Conservation (phyloP, 2,329 filamentous ascomycete genomes). For the Orbilia brochopaga region DNA sequence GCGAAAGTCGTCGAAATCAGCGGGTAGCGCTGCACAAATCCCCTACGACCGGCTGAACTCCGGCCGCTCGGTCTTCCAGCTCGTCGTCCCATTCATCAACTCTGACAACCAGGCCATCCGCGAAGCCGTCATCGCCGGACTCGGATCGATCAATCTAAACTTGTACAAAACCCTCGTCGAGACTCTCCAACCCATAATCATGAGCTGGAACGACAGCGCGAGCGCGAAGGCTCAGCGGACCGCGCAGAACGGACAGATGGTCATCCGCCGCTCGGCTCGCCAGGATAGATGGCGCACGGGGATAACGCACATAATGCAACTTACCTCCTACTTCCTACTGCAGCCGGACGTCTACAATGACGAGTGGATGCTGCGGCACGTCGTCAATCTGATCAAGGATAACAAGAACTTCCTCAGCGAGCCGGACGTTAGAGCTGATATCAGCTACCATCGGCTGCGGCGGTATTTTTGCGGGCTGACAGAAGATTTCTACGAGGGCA, state of each 20-base stretch:
- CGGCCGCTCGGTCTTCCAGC: conserved; percentile 86
- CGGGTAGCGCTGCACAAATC: conserved; percentile 65
- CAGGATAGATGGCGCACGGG: conserved; percentile 89
- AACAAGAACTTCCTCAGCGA: conserved; percentile 94
- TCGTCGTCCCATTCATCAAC: conserved; percentile 84
- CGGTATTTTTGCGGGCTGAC: conserved; percentile 93
- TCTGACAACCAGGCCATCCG: conserved; percentile 80
- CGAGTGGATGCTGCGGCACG: conserved; percentile 86
- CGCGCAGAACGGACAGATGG: conserved; percentile 55
- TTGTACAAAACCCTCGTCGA: conserved; percentile 91
- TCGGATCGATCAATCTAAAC: conserved; percentile 93
- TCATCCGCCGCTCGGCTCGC: conserved; percentile 77
- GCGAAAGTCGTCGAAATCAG: conserved; percentile 78
- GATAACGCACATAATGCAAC: conserved; percentile 92
- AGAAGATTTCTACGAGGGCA: conserved; percentile 89
- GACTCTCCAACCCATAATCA: conserved; percentile 82
- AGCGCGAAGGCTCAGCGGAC: conserved; percentile 85
- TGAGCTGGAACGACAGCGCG: conserved; percentile 72
- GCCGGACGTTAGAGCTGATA: conserved; percentile 89
- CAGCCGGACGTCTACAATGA: conserved; percentile 79
- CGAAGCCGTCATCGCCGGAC: conserved; percentile 85
- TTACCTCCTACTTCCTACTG: conserved; percentile 87
- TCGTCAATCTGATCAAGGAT: conserved; percentile 88
- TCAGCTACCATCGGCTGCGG: conserved; percentile 88
- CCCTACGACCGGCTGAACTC: conserved; percentile 76